Base-by-base conservation (phyloP, 495 filamentous ascomycete species). In the Parathielavia hyrcaniae region DNA sequence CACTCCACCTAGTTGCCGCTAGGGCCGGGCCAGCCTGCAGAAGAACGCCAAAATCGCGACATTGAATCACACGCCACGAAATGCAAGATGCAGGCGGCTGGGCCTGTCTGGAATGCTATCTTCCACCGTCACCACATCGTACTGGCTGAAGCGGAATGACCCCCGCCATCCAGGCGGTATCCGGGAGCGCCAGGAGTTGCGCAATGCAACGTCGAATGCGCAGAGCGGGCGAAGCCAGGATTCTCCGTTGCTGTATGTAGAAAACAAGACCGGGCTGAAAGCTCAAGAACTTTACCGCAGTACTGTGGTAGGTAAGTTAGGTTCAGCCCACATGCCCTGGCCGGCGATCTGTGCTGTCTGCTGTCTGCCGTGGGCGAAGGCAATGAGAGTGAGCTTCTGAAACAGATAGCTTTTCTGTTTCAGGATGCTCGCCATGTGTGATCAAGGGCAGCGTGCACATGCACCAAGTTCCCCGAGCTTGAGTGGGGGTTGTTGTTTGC, bases 391-490 rank as follows among this genome's bases (percentile, higher is more conserved):
- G 12, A 50, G 26, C 52, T 46, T 48, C 57, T 62, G 60, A 59
- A 41, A 62, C 60, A 50, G 36, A 41, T 34, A 55, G 38, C 50
- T 43, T 39, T 55, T 40, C 48, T 55, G 61, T 63, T 63, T 63
- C 57, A 55, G 44, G 59, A 48, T 63, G 51, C 52, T 34, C 46
- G 50, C 53, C 50, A 50, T 50, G 49, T 51, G 45, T 39, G 45
- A 60, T 63, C 57, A 41, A 53, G 50, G 20, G 13, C 20, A 34
- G 6, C 16, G 5, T 16, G 9, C 17, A 11, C 8, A 7, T 5
- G 1, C 41, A 38, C 35, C 9, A 11, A 38, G 44, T 12, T 12
- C 20, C 22, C 44, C 22, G 44, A 13, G 12, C 17, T 19, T 2
- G 41, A 19, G 20, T 46, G 12, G 20, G 26, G 26, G 26, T 30